Evolutionary conservation across 176 grass and related monocot species (phyloP).

Genomic region (Pontederia paniculata): DNA sequence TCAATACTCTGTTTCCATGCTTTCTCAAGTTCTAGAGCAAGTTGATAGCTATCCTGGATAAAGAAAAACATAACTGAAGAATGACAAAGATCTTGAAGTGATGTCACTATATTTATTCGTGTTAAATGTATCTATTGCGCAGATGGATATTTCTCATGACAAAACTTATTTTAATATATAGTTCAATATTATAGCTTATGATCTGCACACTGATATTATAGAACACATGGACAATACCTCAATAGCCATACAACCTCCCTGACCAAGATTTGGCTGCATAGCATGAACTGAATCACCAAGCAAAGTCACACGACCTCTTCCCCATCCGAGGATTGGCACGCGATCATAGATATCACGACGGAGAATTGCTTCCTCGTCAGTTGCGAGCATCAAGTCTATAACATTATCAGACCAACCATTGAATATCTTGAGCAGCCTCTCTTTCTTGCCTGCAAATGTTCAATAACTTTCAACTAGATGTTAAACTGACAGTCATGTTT

Average conservation of each 20-base stretch:
- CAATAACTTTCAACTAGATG: not conserved
- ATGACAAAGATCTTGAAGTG: not conserved
- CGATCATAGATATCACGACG: conserved; percentile 91
- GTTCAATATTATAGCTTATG: too few relatives aligned
- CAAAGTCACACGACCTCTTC: conserved; percentile 90
- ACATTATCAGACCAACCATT: conserved; percentile 93
- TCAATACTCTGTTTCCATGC: conserved; percentile 62
- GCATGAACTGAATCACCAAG: conserved; percentile 97
- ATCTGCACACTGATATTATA: not conserved
- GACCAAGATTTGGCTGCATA: conserved; percentile 98
- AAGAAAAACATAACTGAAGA: conserved; percentile 12
- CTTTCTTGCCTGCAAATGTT: conserved; percentile 53
- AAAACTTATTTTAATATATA: too few relatives aligned
- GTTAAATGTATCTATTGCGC: not conserved
- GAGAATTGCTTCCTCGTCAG: conserved; percentile 76
- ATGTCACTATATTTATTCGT: not conserved
- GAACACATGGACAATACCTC: conserved; percentile 47
- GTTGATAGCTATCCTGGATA: conserved; percentile 85
- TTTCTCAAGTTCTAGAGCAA: conserved; percentile 94
- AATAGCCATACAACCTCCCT: conserved; percentile 99
- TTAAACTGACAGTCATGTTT: conserved; percentile 6
- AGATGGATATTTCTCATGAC: not conserved
- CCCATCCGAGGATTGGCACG: conserved; percentile 64
- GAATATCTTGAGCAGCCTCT: conserved; percentile 69
- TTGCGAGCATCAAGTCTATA: conserved; percentile 70